phyloP scores from a whole-genome alignment of 208 protist species.

The Acanthamoeba royreba region DNA sequence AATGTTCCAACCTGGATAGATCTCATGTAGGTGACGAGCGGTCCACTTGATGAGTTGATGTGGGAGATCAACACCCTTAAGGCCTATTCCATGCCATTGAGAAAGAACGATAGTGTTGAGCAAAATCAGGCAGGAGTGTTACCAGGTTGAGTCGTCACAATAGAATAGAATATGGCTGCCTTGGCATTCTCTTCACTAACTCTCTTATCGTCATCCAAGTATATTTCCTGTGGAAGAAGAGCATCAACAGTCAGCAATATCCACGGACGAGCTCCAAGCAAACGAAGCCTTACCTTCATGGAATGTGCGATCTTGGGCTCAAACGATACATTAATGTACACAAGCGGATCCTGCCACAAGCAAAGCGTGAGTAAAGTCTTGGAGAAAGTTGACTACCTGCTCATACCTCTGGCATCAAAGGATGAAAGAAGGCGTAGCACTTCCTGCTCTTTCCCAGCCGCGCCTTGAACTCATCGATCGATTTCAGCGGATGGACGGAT shows the following conservation, averaged over 20 bases:
- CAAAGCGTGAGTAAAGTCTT: background rate
- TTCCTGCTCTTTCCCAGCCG: conserved; percentile 22
- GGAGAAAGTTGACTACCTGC: conserved; percentile 22
- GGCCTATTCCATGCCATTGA: background rate
- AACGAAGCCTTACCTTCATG: too few relatives aligned
- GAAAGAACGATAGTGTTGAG: background rate
- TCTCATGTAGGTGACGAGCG: background rate
- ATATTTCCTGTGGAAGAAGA: background rate
- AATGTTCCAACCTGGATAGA: background rate
- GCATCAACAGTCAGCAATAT: too few relatives aligned
- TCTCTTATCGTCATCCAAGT: background rate
- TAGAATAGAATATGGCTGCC: conserved; percentile 57
- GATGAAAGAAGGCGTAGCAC: conserved; percentile 59
- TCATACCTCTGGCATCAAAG: background rate
- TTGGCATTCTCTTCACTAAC: background rate
- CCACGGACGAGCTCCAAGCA: too few relatives aligned
- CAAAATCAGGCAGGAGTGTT: background rate
- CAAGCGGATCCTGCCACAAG: background rate
- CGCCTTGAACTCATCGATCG: conserved; percentile 41
- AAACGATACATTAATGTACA: background rate
- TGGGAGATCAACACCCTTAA: conserved; percentile 53
- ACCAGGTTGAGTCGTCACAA: conserved; percentile 48
- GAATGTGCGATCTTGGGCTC: background rate
- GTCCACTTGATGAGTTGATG: conserved; percentile 64
- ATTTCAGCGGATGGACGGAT: conserved; percentile 30